A percentile compares a stretch with the other conserved stretches of the same genome.
These are phyloP conservation scores for Panaeolus cyanescens DNA, from an alignment of 768 basidiomycete species.

Conservation along the genomic window DNA sequence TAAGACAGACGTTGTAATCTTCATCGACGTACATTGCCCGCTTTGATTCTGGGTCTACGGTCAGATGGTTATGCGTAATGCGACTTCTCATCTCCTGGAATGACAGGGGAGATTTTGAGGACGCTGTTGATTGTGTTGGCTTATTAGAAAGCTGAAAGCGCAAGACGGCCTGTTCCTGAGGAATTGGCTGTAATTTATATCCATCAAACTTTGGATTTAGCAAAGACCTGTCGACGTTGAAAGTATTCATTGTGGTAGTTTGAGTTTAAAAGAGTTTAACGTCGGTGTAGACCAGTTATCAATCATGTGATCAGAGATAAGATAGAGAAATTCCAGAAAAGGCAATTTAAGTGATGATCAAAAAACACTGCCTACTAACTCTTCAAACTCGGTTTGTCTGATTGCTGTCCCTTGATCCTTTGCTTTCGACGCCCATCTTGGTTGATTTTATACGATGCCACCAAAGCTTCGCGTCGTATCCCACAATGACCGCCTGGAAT, in stretches of 20 bases:
- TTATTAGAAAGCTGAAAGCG: conserved; percentile 54
- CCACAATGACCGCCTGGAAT: conserved; percentile 19
- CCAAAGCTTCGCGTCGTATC: conserved; percentile 20
- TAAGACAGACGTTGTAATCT: conserved; percentile 57
- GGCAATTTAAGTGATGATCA: neutral
- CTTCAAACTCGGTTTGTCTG: neutral
- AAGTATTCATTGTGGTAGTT: conserved; percentile 28
- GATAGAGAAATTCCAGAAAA: neutral
- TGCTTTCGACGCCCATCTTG: neutral
- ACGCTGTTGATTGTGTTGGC: conserved; percentile 62
- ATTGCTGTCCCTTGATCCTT: neutral
- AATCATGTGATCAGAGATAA: neutral
- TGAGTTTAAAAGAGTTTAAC: neutral
- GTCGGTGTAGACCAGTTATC: neutral
- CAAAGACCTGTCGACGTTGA: conserved; percentile 51
- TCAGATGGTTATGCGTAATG: conserved; percentile 83
- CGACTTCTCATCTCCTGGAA: conserved; percentile 85
- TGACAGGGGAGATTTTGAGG: conserved; percentile 62
- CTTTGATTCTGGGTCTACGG: conserved; percentile 43
- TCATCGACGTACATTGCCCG: conserved; percentile 71
- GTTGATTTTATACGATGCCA: conserved; percentile 15
- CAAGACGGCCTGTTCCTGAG: conserved; percentile 55
- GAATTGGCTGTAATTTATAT: conserved; percentile 69
- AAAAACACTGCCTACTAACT: neutral
- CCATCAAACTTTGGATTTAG: conserved; percentile 86